Percentiles rank a stretch among this genome's conserved stretches.
Evolutionary conservation across 345 rosid genomes (phyloP).

Genomic region (Eucalyptus regnans): DNA sequence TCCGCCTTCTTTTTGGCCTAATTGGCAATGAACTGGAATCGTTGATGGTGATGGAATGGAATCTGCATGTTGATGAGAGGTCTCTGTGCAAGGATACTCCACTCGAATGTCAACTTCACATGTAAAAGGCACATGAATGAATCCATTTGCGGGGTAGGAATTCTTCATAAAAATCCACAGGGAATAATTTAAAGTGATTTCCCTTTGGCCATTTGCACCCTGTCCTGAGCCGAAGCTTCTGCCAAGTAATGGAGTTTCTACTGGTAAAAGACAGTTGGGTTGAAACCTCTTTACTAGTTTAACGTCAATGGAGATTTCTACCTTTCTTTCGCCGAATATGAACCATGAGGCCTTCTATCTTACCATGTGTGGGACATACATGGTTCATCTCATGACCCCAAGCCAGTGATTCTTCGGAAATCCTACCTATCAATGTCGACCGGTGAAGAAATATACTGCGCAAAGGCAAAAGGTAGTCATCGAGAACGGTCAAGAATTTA

Average conservation of each 20-base stretch:
- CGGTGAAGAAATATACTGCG: neutral
- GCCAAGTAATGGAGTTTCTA: neutral
- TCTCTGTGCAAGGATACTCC: neutral
- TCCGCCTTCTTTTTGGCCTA: neutral
- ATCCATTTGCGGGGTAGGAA: neutral
- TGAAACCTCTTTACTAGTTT: neutral
- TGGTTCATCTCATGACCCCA: neutral
- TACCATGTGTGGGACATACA: neutral
- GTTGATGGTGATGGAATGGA: neutral
- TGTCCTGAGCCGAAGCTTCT: neutral
- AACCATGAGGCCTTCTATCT: neutral
- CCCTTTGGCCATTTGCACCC: neutral
- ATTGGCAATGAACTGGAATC: neutral
- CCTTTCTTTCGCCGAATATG: neutral
- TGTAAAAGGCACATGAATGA: neutral
- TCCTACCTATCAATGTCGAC: neutral
- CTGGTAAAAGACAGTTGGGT: neutral
- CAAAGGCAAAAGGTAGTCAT: neutral
- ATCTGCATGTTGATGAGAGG: neutral
- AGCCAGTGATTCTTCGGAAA: neutral
- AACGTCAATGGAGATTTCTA: neutral
- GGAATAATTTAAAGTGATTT: neutral
- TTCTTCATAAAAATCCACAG: neutral
- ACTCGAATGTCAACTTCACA: neutral
- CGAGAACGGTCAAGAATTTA: neutral